phyloP scores from a whole-genome alignment of 140 eudicot genomes.

The Bidens hawaiensis region DNA sequence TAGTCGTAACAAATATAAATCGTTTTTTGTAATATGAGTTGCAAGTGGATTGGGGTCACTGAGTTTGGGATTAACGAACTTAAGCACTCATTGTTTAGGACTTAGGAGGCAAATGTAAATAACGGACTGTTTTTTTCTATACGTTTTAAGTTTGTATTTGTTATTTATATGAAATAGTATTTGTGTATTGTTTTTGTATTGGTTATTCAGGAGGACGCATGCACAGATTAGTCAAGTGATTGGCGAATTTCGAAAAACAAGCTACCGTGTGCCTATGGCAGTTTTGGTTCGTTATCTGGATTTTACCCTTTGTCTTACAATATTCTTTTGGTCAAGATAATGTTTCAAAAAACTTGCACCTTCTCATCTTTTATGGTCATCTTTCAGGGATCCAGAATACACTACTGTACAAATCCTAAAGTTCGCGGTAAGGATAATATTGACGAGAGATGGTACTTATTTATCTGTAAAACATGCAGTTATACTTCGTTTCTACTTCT shows the following conservation, averaged over 20 bases:
- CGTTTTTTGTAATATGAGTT: not conserved
- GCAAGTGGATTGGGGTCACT: not conserved
- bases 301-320: too few species aligned
- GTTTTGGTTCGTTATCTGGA: too few species aligned
- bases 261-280: constrained; percentile 88
- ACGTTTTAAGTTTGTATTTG: not conserved
- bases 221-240: constrained; percentile 83
- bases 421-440: constrained; percentile 58
- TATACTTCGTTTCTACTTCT: constrained; percentile 16
- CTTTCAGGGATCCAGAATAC: constrained; percentile 89
- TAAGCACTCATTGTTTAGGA: not conserved
- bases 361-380: constrained; percentile 5
- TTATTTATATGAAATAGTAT: not conserved
- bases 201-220: constrained; percentile 79
- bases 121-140: not conserved
- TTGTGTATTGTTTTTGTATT: constrained; percentile 15
- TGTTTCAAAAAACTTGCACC: not conserved
- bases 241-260: constrained; percentile 77
- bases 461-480: constrained; percentile 9
- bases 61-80: not conserved
- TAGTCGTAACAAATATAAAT: not conserved
- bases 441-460: constrained; percentile 80
- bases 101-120: not conserved
- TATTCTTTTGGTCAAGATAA: too few species aligned
- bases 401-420: constrained; percentile 69